These are phyloP conservation scores for Anacardium occidentale DNA, from an alignment of 345 rosid genomes.

Conservation along the genomic window DNA sequence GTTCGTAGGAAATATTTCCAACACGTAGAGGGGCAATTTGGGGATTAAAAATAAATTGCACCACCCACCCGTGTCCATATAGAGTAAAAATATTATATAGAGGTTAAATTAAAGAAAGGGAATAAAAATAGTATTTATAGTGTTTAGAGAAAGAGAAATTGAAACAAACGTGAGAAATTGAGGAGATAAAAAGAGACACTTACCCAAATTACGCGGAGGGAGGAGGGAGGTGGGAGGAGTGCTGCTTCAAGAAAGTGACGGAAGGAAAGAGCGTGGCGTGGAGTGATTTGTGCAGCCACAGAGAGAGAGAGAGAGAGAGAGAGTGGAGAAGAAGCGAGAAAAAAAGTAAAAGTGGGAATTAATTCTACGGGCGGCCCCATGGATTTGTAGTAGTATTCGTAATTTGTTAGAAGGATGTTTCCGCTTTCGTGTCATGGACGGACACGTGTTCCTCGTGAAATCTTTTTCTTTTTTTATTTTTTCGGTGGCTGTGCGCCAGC, in stretches of 20 bases:
- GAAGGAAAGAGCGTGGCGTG: not conserved
- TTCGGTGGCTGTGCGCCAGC: not conserved
- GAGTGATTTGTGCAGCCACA: not conserved
- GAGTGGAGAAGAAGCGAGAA: not conserved
- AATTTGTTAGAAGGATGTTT: not conserved
- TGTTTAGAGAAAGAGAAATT: not conserved
- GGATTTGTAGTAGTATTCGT: not conserved
- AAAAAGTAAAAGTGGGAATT: not conserved
- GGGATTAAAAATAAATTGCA: not conserved
- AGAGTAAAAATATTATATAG: not conserved
- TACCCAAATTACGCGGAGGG: not conserved
- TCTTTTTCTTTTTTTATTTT: not conserved
- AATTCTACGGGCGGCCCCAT: not conserved
- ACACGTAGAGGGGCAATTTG: not conserved
- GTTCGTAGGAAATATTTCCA: not conserved
- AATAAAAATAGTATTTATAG: not conserved
- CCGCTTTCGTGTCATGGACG: not conserved
- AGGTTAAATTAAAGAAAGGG: no score
- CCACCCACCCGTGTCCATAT: not conserved
- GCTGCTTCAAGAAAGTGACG: no score
- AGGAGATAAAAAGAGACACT: not conserved
- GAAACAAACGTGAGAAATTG: not conserved
- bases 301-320: no score
- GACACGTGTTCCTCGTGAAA: not conserved
- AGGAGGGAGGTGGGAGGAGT: no score